These are phyloP conservation scores for Brassica nigra DNA, from an alignment of 345 rosid species.

Conservation along the genomic window DNA sequence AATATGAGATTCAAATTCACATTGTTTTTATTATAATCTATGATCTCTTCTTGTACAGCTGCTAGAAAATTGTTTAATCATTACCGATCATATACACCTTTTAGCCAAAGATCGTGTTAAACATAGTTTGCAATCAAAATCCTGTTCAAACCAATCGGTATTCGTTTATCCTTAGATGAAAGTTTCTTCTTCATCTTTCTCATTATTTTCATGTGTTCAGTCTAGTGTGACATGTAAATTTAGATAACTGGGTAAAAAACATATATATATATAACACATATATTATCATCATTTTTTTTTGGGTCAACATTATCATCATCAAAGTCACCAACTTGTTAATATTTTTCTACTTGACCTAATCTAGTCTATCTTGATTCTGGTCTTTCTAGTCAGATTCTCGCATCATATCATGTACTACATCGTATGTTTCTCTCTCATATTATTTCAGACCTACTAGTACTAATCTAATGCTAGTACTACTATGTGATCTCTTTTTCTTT, in stretches of 20 bases:
- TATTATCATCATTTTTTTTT: background rate
- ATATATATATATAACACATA: background rate
- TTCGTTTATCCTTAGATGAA: background rate
- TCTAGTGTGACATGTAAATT: background rate
- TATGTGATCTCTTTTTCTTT: constrained; percentile 26
- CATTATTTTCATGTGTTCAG: background rate
- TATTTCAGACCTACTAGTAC: constrained; percentile 9
- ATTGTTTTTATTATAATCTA: constrained; percentile 10
- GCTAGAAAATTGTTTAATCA: constrained; percentile 18
- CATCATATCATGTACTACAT: background rate
- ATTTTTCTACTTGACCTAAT: background rate
- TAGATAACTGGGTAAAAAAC: background rate
- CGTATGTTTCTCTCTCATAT: constrained; percentile 19
- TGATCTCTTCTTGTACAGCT: constrained; percentile 13
- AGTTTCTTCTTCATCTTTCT: background rate
- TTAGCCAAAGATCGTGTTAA: background rate
- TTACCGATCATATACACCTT: background rate
- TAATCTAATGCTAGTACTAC: background rate
- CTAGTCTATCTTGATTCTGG: background rate
- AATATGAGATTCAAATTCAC: constrained; percentile 14
- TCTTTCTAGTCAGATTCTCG: constrained; percentile 6
- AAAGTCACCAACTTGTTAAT: background rate
- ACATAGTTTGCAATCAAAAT: background rate
- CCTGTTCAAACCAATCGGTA: background rate
- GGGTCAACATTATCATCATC: background rate